Percentiles rank a stretch among this genome's conserved stretches.
Evolutionary conservation across 2,329 filamentous ascomycete species (phyloP).

Genomic region (Ceratocystis huliohia): DNA sequence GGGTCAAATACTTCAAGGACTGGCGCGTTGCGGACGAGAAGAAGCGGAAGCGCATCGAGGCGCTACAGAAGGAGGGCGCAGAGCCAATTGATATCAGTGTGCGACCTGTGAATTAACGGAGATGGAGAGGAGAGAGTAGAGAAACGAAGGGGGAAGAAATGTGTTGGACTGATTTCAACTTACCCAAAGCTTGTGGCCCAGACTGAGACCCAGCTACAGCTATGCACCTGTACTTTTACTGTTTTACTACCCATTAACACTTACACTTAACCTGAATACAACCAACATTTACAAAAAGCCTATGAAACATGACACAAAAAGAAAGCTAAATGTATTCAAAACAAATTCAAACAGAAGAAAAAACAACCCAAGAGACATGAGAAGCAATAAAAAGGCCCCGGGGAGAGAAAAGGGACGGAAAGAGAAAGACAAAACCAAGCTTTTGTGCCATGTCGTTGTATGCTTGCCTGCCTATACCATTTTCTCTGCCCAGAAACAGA

Average conservation of each 20-base stretch:
- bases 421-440: neutral
- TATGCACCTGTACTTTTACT: conserved; percentile 4
- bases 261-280: neutral
- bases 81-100: conserved; percentile 22
- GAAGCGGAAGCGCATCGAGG: conserved; percentile 64
- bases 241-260: neutral
- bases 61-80: conserved; percentile 61
- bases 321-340: conserved; percentile 15
- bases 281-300: conserved; percentile 5
- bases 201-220: neutral
- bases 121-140: neutral
- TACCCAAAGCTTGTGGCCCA: neutral
- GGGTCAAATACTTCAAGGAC: conserved; percentile 99
- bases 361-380: conserved; percentile 2
- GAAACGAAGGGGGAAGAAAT: neutral
- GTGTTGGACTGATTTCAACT: neutral
- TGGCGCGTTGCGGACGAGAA: conserved; percentile 85
- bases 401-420: neutral
- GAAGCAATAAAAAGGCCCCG: neutral
- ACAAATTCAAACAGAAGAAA: conserved; percentile 1
- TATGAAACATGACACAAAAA: conserved; percentile 4
- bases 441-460: neutral
- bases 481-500: neutral
- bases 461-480: neutral
- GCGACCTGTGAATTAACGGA: conserved; percentile 15